Evolutionary conservation across 192 early-diverging fungal species (phyloP).

Genomic region (Piromyces sp.): DNA sequence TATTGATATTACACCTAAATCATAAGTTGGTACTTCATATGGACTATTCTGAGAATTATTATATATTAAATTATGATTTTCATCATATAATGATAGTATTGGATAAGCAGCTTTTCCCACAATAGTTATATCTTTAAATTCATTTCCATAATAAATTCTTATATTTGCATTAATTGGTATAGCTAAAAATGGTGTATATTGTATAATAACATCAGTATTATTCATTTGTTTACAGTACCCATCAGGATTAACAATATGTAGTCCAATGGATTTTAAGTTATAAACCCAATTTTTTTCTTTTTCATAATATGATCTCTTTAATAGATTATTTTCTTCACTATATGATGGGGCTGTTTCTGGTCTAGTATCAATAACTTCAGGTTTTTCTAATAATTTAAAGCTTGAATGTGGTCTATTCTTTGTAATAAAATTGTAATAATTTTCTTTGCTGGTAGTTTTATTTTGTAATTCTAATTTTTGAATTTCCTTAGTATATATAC

Average conservation of each 20-base stretch:
- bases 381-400: not conserved
- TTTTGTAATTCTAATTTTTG: not conserved
- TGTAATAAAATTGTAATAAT: not conserved
- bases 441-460: not conserved
- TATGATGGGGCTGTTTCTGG: not conserved
- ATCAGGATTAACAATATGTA: conserved; percentile 21
- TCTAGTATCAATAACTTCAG: not conserved
- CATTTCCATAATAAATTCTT: conserved; percentile 19
- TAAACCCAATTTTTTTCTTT: conserved; percentile 10
- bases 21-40: conserved; percentile 3
- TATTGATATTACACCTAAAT: conserved; percentile 39
- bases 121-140: conserved; percentile 29
- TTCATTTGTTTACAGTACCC: conserved; percentile 20
- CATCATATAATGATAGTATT: conserved; percentile 13
- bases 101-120: conserved; percentile 17
- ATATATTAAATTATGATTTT: conserved; percentile 9
- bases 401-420: not conserved
- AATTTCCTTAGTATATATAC: conserved; percentile 13
- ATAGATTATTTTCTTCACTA: not conserved
- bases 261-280: conserved; percentile 12
- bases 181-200: conserved; percentile 20
- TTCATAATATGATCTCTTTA: not conserved
- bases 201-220: conserved; percentile 19
- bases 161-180: conserved; percentile 9
- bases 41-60: not conserved